Percentiles rank a stretch among this genome's conserved stretches.
Conservation (phyloP, 139 green algal genomes). For the Coccomyxa sp. region DNA sequence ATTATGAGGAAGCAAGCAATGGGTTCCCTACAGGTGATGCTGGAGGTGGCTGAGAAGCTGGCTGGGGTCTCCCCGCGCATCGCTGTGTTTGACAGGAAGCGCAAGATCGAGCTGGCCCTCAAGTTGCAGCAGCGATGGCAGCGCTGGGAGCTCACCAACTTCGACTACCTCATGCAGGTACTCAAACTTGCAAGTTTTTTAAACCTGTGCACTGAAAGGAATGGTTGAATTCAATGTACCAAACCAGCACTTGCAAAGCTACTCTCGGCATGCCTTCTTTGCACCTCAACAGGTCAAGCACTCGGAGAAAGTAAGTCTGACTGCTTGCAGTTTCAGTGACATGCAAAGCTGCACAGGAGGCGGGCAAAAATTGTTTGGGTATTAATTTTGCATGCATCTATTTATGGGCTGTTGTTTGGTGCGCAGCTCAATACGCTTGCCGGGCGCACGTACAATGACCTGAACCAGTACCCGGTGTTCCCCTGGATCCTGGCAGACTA, state of each 20-base stretch:
- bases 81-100: slow-evolving; percentile 12
- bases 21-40: slow-evolving; percentile 19
- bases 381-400: no score
- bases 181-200: not conserved
- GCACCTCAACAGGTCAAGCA: no score
- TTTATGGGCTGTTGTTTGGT: not conserved
- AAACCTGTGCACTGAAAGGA: not conserved
- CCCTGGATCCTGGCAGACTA: slow-evolving; percentile 93
- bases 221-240: not conserved
- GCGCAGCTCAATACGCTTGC: slow-evolving; percentile 58
- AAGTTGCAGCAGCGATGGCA: slow-evolving; percentile 48
- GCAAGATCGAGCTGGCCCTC: slow-evolving; percentile 12
- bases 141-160: slow-evolving; percentile 58
- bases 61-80: not conserved
- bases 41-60: slow-evolving; percentile 11
- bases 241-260: not conserved
- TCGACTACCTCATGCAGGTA: slow-evolving; percentile 62
- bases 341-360: no score
- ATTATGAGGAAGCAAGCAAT: no score
- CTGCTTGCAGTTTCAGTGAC: no score
- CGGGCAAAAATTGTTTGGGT: no score
- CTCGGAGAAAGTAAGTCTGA: no score
- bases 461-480: slow-evolving; percentile 84
- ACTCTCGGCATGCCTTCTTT: no score
- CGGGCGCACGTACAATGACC: slow-evolving; percentile 76